Conservation (phyloP, 2,329 filamentous ascomycete species). For the Talaromyces sp. region DNA sequence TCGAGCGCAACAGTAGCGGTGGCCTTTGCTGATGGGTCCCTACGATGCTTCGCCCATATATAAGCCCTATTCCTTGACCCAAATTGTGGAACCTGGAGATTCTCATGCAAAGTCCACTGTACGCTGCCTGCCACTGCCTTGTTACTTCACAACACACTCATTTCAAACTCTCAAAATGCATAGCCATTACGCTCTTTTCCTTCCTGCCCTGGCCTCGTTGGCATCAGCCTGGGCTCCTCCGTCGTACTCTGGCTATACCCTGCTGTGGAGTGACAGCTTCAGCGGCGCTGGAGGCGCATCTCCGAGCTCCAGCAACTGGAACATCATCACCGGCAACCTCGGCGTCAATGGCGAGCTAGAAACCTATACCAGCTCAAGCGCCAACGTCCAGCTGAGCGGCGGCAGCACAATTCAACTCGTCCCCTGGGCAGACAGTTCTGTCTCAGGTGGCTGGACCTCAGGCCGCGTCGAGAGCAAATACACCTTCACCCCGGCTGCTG, state of each 20-base stretch:
- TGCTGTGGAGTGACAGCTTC: constrained; percentile 13
- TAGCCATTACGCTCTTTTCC: neutral
- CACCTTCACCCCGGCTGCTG: constrained; percentile 12
- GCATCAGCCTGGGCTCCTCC: constrained; percentile 15
- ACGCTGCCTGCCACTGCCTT: neutral
- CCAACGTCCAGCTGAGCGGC: constrained; percentile 14
- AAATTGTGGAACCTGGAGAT: neutral
- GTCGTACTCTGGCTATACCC: constrained; percentile 13
- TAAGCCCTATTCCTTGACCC: neutral
- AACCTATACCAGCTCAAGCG: constrained; percentile 13
- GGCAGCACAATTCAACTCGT: constrained; percentile 15
- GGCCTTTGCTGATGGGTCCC: neutral
- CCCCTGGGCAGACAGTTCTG: constrained; percentile 13
- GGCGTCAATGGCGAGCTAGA: constrained; percentile 15
- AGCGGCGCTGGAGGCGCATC: constrained; percentile 1
- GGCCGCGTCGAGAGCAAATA: constrained; percentile 16
- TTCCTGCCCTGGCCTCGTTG: constrained; percentile 5
- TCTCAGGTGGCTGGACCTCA: constrained; percentile 16
- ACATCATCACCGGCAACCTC: constrained; percentile 15
- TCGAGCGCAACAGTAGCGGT: neutral
- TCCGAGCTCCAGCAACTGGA: constrained; percentile 14
- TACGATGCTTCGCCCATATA: neutral
- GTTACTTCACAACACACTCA: neutral
- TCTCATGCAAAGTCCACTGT: neutral
- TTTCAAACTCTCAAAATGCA: neutral